Evolutionary conservation across 768 basidiomycete genomes (phyloP).

Genomic region (Rhodosporidiobolus sp.): DNA sequence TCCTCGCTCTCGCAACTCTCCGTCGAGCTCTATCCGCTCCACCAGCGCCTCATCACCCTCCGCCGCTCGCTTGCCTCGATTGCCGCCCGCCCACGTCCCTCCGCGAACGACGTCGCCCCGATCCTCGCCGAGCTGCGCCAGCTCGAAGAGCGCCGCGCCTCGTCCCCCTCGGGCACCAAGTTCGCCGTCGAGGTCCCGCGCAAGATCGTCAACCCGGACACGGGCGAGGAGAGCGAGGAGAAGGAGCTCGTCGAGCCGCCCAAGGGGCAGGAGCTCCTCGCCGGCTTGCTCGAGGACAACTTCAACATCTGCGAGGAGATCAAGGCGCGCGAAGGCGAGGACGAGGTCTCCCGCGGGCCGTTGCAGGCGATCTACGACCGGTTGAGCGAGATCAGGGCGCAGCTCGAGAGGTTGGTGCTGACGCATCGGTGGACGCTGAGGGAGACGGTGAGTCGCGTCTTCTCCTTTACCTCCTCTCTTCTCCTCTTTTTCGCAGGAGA

Average conservation of each 20-base stretch:
- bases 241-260: conserved; percentile 40
- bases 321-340: conserved; percentile 67
- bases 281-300: conserved; percentile 89
- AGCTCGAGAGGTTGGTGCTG: conserved; percentile 84
- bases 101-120: conserved; percentile 82
- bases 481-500: neutral
- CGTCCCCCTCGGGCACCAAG: conserved; percentile 10
- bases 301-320: conserved; percentile 96
- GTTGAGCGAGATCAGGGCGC: conserved; percentile 73
- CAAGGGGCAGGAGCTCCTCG: conserved; percentile 78
- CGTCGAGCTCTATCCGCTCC: conserved; percentile 82
- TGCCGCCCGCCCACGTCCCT: conserved; percentile 70
- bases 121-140: conserved; percentile 87
- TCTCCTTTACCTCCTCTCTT: neutral
- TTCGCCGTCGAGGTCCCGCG: conserved; percentile 18
- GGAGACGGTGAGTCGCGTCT: conserved; percentile 55
- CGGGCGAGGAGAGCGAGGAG: conserved; percentile 59
- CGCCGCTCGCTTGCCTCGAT: conserved; percentile 84
- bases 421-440: conserved; percentile 96
- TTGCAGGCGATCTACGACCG: conserved; percentile 65
- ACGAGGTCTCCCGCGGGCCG: conserved; percentile 46
- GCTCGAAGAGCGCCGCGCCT: conserved; percentile 62
- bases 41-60: conserved; percentile 80
- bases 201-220: conserved; percentile 55
- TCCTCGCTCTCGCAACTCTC: conserved; percentile 83